These are phyloP conservation scores for Didymella glomerata DNA, from an alignment of 2,329 filamentous ascomycete genomes.

Conservation along the genomic window DNA sequence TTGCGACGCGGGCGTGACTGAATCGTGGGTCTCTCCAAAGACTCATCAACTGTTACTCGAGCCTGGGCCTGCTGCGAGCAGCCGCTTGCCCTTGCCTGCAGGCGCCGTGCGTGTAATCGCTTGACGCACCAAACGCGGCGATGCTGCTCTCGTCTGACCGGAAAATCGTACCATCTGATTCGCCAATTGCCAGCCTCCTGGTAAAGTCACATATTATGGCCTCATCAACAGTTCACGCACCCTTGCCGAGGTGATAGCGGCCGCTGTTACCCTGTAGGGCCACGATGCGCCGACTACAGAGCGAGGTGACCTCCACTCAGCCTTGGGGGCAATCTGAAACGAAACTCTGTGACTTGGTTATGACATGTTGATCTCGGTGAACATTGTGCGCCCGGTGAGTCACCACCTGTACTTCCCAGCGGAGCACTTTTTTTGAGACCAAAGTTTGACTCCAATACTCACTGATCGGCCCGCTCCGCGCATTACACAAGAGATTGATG, in stretches of 20 bases:
- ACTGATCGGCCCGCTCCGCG: conserved; percentile 33
- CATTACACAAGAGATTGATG: conserved; percentile 21
- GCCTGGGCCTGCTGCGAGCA: conserved; percentile 26
- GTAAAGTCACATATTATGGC: conserved; percentile 17
- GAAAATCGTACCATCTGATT: conserved; percentile 34
- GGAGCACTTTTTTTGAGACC: not conserved
- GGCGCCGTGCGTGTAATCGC: conserved; percentile 29
- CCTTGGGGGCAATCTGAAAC: not conserved
- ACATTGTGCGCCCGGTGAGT: conserved; percentile 1
- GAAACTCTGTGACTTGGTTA: not conserved
- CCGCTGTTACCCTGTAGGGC: not conserved
- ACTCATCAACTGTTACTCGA: conserved; percentile 32
- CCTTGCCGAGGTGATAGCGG: conserved; percentile 32
- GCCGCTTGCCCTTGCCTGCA: conserved; percentile 26
- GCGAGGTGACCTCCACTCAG: not conserved
- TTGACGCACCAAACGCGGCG: conserved; percentile 30
- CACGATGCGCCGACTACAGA: not conserved
- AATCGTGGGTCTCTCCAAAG: conserved; percentile 15
- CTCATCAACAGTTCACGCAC: conserved; percentile 35
- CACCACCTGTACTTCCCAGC: not conserved
- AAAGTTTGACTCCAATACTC: conserved; percentile 34
- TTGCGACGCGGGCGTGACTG: conserved; percentile 11
- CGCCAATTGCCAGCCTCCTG: conserved; percentile 24
- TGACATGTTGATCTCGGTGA: not conserved
- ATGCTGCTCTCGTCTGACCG: conserved; percentile 46